These are phyloP conservation scores for Pythium phragmitis DNA, from an alignment of 352 stramenopile genomes.

Conservation along the genomic window DNA sequence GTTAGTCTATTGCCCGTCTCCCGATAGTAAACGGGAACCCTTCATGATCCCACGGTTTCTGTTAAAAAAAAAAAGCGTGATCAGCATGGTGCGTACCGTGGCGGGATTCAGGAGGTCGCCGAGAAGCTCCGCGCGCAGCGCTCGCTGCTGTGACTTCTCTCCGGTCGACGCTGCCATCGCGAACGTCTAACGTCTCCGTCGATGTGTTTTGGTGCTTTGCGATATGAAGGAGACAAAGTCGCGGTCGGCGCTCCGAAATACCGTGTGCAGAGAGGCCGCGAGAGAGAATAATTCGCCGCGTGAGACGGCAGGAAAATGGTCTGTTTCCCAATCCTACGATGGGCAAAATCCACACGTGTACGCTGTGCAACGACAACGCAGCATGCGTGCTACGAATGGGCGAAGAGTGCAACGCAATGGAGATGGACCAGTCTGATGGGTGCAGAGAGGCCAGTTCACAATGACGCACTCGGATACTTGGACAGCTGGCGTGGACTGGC, in stretches of 20 bases:
- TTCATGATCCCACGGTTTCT: conserved; percentile 7
- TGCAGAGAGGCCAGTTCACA: conserved; percentile 1
- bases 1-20: neutral
- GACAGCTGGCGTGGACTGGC: neutral
- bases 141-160: neutral
- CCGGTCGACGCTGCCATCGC: neutral
- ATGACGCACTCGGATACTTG: neutral
- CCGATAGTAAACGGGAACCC: no score
- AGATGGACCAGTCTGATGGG: neutral
- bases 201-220: neutral
- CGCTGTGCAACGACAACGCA: neutral
- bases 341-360: no score
- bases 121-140: neutral
- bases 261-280: no score
- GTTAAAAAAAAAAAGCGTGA: neutral
- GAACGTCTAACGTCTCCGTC: neutral
- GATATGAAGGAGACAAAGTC: neutral
- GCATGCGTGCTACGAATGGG: neutral
- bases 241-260: no score
- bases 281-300: no score
- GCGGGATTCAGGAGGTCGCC: neutral
- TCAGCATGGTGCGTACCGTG: neutral
- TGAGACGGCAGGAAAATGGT: no score
- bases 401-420: neutral
- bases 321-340: no score